Conservation (phyloP, 768 basidiomycete genomes). For the Leccinum incarnatum region DNA sequence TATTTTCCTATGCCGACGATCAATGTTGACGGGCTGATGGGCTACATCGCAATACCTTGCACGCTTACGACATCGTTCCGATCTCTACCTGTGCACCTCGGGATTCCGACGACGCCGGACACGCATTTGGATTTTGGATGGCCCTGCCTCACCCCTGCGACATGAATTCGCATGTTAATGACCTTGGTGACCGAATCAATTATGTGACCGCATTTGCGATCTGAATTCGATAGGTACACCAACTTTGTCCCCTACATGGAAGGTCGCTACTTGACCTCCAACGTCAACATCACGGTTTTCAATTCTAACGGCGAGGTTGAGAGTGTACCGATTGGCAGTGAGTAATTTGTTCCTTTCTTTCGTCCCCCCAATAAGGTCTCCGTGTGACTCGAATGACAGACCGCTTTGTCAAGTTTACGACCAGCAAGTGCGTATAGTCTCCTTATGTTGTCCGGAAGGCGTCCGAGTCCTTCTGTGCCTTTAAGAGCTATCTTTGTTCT, state of each 20-base stretch:
- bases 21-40: background rate
- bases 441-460: background rate
- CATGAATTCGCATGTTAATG: background rate
- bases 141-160: background rate
- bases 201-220: background rate
- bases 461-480: no score
- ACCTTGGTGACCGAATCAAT: background rate
- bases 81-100: background rate
- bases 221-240: conserved; percentile 41
- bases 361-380: conserved; percentile 32
- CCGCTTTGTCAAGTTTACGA: conserved; percentile 71
- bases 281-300: conserved; percentile 61
- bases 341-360: conserved; percentile 5
- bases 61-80: background rate
- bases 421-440: conserved; percentile 51
- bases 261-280: conserved; percentile 79
- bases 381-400: conserved; percentile 34
- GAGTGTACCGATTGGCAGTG: conserved; percentile 48
- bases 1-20: background rate
- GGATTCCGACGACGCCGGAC: background rate
- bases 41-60: background rate
- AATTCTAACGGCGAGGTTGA: conserved; percentile 36
- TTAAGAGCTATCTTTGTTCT: background rate
- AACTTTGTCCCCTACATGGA: conserved; percentile 66
- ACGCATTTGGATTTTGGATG: background rate